Base-by-base conservation (phyloP, 345 rosid genomes). In the Syzygium grande region DNA sequence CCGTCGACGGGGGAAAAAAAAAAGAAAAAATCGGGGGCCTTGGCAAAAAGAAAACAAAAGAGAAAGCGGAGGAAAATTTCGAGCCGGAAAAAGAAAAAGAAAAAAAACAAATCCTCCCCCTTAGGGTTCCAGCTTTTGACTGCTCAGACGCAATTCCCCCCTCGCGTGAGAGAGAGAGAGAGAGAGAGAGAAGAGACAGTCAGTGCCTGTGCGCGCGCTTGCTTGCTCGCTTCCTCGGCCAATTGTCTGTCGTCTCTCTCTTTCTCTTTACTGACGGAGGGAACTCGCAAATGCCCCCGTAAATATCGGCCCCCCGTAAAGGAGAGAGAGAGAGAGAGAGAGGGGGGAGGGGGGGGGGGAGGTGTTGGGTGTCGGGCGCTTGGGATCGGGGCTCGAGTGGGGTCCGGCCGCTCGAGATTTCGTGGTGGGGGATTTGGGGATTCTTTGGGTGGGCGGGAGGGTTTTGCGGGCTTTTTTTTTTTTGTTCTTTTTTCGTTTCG, bases 381-480 rank as follows among this genome's bases (percentile, higher is more conserved):
- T 93, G 94, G 94, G 93, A 93, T 93, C 94, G 91, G 93, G 87
- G 93, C 93, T 91, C 84, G 91, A 84, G 22, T 27, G 87, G 90
- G 86, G 85, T 22, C 89, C 89, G 90, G 88, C 78, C 12, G 83
- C 49, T 90, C 68, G 43, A 85, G 87, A 49, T 87, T 90, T 92
- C 92, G 94, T 29, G 94, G 92, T 29, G 94, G 92, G 96, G 94
- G 95, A 92, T 90, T 91, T 84, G 87, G 73, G 87, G 85, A 87
- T 86, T 80, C 73, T 54, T 25, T 6, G 46, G 46, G 79, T 56
- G 65, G 65, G 16, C 13, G 16, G 41, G 43, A 23, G 51, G 88
- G 89, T 85, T 83, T 89, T 92, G 89, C 86, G 84, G 21, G 15
- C 51, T 77, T 65, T 84, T 84, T 88, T 84, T 12, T 15, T 23